Base-by-base conservation (phyloP, 345 rosid species). In the Isatis tinctoria region DNA sequence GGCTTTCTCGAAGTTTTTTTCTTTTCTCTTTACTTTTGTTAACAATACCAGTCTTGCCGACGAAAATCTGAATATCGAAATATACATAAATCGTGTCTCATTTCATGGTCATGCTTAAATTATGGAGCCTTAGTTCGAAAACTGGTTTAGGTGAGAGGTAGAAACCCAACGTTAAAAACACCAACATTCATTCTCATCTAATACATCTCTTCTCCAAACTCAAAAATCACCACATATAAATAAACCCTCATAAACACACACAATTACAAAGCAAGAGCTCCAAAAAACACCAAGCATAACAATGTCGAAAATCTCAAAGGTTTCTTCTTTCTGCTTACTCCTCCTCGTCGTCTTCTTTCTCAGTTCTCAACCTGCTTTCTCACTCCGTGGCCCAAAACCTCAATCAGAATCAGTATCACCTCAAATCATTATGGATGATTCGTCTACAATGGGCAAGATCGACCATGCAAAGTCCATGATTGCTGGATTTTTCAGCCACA, bases 71-170 rank as follows among this genome's bases (percentile, higher is more conserved):
- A 39, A 62, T 26, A 36, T 13, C 3, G 2, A 45, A 36, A 52
- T n/a, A n/a, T n/a, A n/a, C n/a, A 41, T 41, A 43, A 24, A 35
- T 33, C 57, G 20, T 65, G 13, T 36, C 14, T 28, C 48, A 60
- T 36, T 10, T 28, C 48, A 60, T 37, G 66, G 22, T 20, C 80
- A 76, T 76, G 72, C 76, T 28, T 14, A 62, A 62, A 43, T 43
- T 54, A 64, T 76, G 80, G 45, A 63, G 13, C 67, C 18, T 67
- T 67, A 60, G 10, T 18, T 32, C 14, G 26, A 59, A 28, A 60
- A 30, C 69, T 44, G 17, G 16, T 70, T 57, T 70, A 76, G 80
- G 67, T 76, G 24, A 70, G 67, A 70, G 70, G 80, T 76, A 76
- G 80, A 76, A 65, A 11, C 67, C 17, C 66, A 64, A 76, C 67